phyloP scores from a whole-genome alignment of 2,329 filamentous ascomycete genomes.

The Pseudodiploospora longispora region DNA sequence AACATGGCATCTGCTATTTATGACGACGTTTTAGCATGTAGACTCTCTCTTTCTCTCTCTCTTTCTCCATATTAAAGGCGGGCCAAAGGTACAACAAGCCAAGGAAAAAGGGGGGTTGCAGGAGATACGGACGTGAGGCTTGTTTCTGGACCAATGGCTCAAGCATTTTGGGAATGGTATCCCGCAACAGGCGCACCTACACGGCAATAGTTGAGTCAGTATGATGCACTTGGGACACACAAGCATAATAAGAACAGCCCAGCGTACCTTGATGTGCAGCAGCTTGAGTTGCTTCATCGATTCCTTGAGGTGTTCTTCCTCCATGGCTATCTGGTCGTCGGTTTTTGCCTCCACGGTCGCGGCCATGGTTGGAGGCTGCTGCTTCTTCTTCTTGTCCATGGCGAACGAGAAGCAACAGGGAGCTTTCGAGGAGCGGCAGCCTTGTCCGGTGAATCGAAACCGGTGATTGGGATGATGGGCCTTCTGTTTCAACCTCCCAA shows the following conservation, averaged over 20 bases:
- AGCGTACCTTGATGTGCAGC: slow-evolving; percentile 45
- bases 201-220: slow-evolving; percentile 12
- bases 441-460: too few relatives aligned
- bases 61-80: too few relatives aligned
- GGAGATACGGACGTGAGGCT: slow-evolving; percentile 38
- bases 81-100: too few relatives aligned
- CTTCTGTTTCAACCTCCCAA: not conserved
- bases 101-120: not conserved
- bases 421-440: too few relatives aligned
- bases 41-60: too few relatives aligned
- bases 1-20: slow-evolving; percentile 42
- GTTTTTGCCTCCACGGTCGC: slow-evolving; percentile 13
- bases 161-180: slow-evolving; percentile 30
- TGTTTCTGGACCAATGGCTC: slow-evolving; percentile 43
- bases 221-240: slow-evolving; percentile 6
- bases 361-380: not conserved
- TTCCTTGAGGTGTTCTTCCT: slow-evolving; percentile 42
- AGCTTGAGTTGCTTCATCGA: slow-evolving; percentile 44
- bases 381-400: too few relatives aligned
- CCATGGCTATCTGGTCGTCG: slow-evolving; percentile 27
- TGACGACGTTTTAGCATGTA: not conserved
- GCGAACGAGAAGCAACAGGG: too few relatives aligned
- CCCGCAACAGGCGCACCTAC: slow-evolving; percentile 26
- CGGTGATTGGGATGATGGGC: not conserved
- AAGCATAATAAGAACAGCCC: not conserved